A percentile compares a stretch with the other conserved stretches of the same genome.
phyloP scores from a whole-genome alignment of 148 eudicot genomes.

The Pharnaceum exiguum region DNA sequence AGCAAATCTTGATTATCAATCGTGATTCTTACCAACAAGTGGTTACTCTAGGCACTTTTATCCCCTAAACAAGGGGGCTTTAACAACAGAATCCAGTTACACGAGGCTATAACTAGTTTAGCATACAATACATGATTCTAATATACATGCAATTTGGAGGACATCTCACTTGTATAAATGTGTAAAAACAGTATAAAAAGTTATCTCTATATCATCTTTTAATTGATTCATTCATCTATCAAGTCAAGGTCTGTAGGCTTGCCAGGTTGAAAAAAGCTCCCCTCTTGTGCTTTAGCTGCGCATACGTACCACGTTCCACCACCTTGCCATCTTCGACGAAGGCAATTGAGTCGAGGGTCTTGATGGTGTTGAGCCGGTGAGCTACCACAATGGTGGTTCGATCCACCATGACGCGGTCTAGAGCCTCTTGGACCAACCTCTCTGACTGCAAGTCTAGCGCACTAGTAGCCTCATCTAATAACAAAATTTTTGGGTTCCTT shows the following conservation, averaged over 20 bases:
- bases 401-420: slow-evolving; percentile 69
- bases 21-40: no score
- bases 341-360: slow-evolving; percentile 62
- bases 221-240: no score
- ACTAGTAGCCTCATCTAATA: slow-evolving; percentile 88
- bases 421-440: slow-evolving; percentile 74
- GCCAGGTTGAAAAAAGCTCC: slow-evolving; percentile 86
- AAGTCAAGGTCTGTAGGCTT: slow-evolving; percentile 40
- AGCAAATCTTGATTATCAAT: no score
- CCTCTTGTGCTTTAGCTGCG: slow-evolving; percentile 54
- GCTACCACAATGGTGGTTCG: slow-evolving; percentile 86
- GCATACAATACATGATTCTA: no score
- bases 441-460: slow-evolving; percentile 85
- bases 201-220: no score
- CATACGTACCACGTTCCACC: slow-evolving; percentile 57
- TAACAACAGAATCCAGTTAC: no score
- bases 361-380: slow-evolving; percentile 77
- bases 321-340: slow-evolving; percentile 70
- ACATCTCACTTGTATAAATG: no score
- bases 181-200: no score
- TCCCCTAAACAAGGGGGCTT: no score
- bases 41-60: no score
- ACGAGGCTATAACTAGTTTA: no score
- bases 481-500: slow-evolving; percentile 54
- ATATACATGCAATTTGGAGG: no score